Evolutionary conservation across 2,329 filamentous ascomycete genomes (phyloP).

Genomic region (Colletotrichum caudatum): DNA sequence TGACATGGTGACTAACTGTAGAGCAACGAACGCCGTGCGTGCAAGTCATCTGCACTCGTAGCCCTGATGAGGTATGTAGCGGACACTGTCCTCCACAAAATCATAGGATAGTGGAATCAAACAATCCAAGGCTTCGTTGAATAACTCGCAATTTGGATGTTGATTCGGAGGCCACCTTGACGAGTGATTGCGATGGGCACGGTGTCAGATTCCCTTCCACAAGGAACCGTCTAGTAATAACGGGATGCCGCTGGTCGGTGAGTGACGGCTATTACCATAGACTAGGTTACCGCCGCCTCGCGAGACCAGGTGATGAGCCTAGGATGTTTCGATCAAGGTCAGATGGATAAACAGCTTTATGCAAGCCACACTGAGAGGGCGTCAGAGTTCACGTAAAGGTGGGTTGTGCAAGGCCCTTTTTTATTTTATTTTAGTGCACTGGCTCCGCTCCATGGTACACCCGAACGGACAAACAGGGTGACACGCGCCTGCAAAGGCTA

Average conservation of each 20-base stretch:
- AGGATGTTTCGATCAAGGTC: slow-evolving; percentile 35
- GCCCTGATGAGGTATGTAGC: not conserved
- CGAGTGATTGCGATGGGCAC: not conserved
- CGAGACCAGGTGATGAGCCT: slow-evolving; percentile 28
- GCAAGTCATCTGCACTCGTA: not conserved
- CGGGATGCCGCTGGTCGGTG: not conserved
- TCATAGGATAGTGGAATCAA: not conserved
- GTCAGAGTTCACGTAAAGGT: slow-evolving; percentile 32
- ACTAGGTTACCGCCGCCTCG: slow-evolving; percentile 36
- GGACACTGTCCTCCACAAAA: not conserved
- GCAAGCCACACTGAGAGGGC: slow-evolving; percentile 12
- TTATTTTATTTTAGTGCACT: not conserved
- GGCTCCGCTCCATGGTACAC: not conserved
- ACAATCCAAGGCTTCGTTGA: slow-evolving; percentile 13
- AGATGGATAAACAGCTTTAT: slow-evolving; percentile 35
- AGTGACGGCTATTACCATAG: not conserved
- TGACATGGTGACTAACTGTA: not conserved
- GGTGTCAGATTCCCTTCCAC: not conserved
- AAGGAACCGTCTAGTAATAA: not conserved
- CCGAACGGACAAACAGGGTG: slow-evolving; percentile 14
- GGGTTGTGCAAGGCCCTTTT: slow-evolving; percentile 29
- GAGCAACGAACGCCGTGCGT: slow-evolving; percentile 1
- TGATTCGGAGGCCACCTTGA: slow-evolving; percentile 2
- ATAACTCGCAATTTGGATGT: slow-evolving; percentile 1
- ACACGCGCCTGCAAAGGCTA: slow-evolving; percentile 32